Evolutionary conservation across 257 asterid genomes (phyloP), one percentile per base, ranked within the genome.

Genomic region (Penstemon newberryi): DNA sequence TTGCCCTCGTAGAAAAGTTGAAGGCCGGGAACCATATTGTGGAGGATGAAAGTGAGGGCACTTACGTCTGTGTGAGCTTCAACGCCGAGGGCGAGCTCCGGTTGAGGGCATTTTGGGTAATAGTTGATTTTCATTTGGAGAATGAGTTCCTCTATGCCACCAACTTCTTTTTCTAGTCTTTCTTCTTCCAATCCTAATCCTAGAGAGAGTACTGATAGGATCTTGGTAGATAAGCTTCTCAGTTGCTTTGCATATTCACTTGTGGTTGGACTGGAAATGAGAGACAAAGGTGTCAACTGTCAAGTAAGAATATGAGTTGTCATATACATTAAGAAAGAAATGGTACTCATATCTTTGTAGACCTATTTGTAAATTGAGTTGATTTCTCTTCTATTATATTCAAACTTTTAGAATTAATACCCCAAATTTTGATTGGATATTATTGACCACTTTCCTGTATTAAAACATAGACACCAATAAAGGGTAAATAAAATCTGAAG

Each of bases 1-100:
- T 85, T 79, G 58, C 71, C 97, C 73, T 81, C 65, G 65, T 85
- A 85, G 77, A 86, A 87, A 71, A 93, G 79, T 63, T 90, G 97
- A 13, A 93, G 81, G 47, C 98, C 97, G 0, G 98, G 98, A 0
- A 93, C 96, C 96, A 88, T 90, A 80, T 90, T 93, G 83, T 93
- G 98, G 84, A 93, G 88, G 75, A 90, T 85, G 88, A 93, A 93
- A 18, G 98, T 88, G 63, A 90, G 96, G 66, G 96, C 95, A 43
- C 89, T 79, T 4, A 90, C 71, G 66, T 93, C 98, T 0, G 97
- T 93, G 89, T 90, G 97, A 7, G 97, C 96, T 65, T 86, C 96
- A 0, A 93, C 97, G 0, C 98, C 96, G 3, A 93, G 87, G 69
- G 98, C 95, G 36, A 93, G 92, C 76, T 93, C 97, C 36, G 97